These are phyloP conservation scores for Clonostachys rhizophaga DNA, from an alignment of 2,329 filamentous ascomycete species.

Conservation along the genomic window DNA sequence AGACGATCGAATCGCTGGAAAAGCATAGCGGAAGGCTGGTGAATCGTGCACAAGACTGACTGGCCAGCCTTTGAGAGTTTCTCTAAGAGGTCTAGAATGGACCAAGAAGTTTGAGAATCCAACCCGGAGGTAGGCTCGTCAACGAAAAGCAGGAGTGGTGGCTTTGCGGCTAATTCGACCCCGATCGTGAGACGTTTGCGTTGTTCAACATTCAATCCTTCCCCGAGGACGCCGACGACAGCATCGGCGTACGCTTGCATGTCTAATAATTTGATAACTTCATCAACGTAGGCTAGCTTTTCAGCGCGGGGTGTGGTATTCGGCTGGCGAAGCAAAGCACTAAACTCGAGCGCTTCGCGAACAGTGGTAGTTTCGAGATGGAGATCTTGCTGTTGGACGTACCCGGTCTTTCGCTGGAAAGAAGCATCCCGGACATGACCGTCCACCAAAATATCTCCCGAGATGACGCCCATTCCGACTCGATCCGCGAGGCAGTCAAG, in stretches of 20 bases:
- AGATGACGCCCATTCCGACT: constrained; percentile 64
- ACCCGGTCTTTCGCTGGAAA: constrained; percentile 65
- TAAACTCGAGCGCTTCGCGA: constrained; percentile 83
- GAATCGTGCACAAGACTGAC: constrained; percentile 55
- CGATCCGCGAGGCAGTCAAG: constrained; percentile 57
- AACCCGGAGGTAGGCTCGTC: constrained; percentile 47
- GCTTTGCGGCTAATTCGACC: constrained; percentile 29
- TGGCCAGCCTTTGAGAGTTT: constrained; percentile 54
- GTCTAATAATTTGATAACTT: constrained; percentile 43
- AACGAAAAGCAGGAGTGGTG: constrained; percentile 38
- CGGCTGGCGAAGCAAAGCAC: constrained; percentile 79
- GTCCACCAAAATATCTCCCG: constrained; percentile 64
- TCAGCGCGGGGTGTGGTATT: constrained; percentile 65
- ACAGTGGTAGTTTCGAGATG: constrained; percentile 29
- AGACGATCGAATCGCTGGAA: constrained; percentile 51
- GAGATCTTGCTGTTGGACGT: constrained; percentile 61
- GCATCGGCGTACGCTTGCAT: constrained; percentile 49
- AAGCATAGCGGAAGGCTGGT: constrained; percentile 47
- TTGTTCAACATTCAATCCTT: constrained; percentile 36
- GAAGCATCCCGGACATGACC: constrained; percentile 59
- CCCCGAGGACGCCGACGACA: constrained; percentile 34
- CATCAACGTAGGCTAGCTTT: constrained; percentile 62
- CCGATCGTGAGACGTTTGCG: constrained; percentile 41
- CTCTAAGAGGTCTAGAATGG: constrained; percentile 53
- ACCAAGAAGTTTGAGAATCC: constrained; percentile 49